Evolutionary conservation across 2,329 filamentous ascomycete species (phyloP), one percentile per base, ranked within the genome.

Genomic region (Capronia americana): DNA sequence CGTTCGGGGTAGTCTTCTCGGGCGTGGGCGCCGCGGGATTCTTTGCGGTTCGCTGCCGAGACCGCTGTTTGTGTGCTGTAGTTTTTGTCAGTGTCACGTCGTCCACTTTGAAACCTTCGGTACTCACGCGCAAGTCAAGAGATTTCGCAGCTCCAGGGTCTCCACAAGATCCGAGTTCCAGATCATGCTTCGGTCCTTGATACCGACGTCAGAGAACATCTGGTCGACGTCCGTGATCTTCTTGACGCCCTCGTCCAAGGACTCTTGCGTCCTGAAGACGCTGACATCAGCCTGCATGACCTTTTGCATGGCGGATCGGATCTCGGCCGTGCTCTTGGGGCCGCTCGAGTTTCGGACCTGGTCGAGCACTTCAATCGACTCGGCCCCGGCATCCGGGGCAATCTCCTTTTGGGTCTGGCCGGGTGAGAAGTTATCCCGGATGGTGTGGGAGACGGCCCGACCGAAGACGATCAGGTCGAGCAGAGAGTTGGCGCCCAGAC

Each of bases 381-480:
- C 89, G 66, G 93, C 90, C 80, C 92, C 95, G 69, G 93, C 92
- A 76, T 98, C 94, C 70, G 92, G 90, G 70, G 89, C 85, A 68
- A 95, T 83, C 64, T 92, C 89, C 81, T 91, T 89, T 78, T 92
- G 92, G 75, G 90, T 89, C 76, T 89, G 83, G 73, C 93, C 92
- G 12, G 93, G 93, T 50, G 87, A 89, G 83, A 94, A 93, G 79
- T 93, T 96, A 81, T 98, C 94, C 72, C 93, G 92, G 82, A 98
- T 96, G 69, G 92, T 96, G 87, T 98, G 94, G 64, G 93, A 95
- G 70, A 98, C 95, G 72, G 95, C 95, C 83, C 95, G 93, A 71
- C 95, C 95, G 78, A 99, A 99, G 75, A 98, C 95, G 74, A 99
- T 92, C 74, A 98, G 85, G 85, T 98, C 95, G 72, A 99, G 90